phyloP scores from a whole-genome alignment of 2,329 filamentous ascomycete genomes.

The Coleophoma eucalyptorum region DNA sequence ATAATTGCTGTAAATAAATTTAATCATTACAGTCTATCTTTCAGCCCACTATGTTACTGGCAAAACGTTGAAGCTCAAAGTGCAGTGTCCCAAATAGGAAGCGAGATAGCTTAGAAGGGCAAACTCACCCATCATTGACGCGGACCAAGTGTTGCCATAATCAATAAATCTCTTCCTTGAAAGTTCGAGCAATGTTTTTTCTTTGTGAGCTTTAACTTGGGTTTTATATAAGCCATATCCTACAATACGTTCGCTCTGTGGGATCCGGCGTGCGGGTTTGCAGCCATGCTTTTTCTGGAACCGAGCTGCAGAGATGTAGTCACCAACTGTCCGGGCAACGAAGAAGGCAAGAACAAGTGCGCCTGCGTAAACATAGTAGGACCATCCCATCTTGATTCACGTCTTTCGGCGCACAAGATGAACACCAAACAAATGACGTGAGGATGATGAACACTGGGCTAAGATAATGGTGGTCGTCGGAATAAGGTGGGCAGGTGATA shows the following conservation, averaged over 20 bases:
- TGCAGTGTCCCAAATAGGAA: too few relatives aligned
- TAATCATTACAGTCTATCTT: too few relatives aligned
- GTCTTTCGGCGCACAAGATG: too few relatives aligned
- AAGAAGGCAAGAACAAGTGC: conserved; percentile 2
- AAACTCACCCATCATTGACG: conserved; percentile 21
- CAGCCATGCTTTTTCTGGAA: conserved; percentile 24
- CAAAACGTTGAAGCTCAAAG: too few relatives aligned
- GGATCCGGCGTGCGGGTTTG: conserved; percentile 16
- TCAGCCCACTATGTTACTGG: too few relatives aligned
- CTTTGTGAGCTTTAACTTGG: conserved; percentile 14
- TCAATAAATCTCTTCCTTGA: conserved; percentile 18
- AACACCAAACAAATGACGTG: too few relatives aligned
- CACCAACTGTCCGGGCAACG: conserved; percentile 3
- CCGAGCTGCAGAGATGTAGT: conserved; percentile 9
- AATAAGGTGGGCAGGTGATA: too few relatives aligned
- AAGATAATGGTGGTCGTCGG: too few relatives aligned
- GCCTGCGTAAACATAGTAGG: not conserved
- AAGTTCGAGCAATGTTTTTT: conserved; percentile 13
- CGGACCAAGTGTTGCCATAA: conserved; percentile 23
- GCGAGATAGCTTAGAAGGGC: too few relatives aligned
- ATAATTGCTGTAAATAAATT: too few relatives aligned
- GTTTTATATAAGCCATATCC: conserved; percentile 18
- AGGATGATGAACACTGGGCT: too few relatives aligned
- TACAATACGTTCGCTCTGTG: conserved; percentile 25
- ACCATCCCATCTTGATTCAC: too few relatives aligned